Evolutionary conservation across 140 eudicot species (phyloP), one percentile per base, ranked within the genome.

Genomic region (Flaveria floridana): DNA sequence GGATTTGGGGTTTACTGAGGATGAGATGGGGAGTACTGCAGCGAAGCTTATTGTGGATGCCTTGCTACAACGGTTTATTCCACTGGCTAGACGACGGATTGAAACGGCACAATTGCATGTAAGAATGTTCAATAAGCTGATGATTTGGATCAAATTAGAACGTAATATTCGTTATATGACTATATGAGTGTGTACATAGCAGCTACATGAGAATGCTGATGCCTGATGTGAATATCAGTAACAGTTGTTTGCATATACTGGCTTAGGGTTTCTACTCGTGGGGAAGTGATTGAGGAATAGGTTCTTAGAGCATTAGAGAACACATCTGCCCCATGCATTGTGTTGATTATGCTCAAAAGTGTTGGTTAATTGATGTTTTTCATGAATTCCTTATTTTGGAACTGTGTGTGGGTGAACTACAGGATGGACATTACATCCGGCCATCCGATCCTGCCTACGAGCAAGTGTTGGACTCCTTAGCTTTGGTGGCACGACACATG

Each of bases 401-500:
- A 71, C 39, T 78, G 12, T 42, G 13, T 71, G 30, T 61, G 70
- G 81, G 19, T 2, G 39, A 59, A 68, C 48, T 83, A 69, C 85
- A 92, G 97, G 97, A 92, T 86, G 97, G 96, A 50, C 92, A 89
- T 68, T 92, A 89, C 68, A 79, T 80, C 79, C 87, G 86, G 62
- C 95, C 96, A 41, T 92, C 92, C 30, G 97, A 92, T 58, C 91
- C 96, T 0, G 96, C 97, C 0, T 92, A 92, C 78, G 97, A 92
- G 73, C 97, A 87, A 83, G 95, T 92, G 64, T 19, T 92, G 82
- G 97, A 89, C 72, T 92, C 97, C 8, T 79, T 92, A 80, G 97
- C 96, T 66, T 84, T 92, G 90, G 92, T 89, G 79, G 97, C 97
- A 10, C 89, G 89, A 39, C 97, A 89, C 76, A 92, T 95, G 56